Conservation (phyloP, 306 rosid genomes). For the Styphnolobium japonicum region DNA sequence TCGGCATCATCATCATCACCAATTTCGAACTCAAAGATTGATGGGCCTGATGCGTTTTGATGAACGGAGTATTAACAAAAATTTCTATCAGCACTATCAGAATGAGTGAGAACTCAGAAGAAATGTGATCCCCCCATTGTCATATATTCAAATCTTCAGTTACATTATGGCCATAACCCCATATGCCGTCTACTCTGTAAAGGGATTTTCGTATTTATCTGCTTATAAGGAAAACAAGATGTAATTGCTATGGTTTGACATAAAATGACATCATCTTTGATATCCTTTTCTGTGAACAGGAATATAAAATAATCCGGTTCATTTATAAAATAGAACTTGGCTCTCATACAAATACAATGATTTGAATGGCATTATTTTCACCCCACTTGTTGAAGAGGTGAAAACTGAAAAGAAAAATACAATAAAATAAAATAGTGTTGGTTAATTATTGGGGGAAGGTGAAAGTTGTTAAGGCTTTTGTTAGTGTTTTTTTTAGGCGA, state of each 20-base stretch:
- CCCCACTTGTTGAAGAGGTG: neutral
- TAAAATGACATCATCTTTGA: constrained; percentile 34
- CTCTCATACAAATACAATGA: neutral
- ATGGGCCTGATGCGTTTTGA: constrained; percentile 24
- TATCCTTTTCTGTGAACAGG: constrained; percentile 2
- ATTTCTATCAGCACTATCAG: constrained; percentile 19
- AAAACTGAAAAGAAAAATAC: neutral
- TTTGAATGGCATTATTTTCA: neutral
- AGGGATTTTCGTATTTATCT: constrained; percentile 35
- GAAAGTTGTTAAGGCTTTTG: neutral
- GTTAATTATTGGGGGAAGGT: constrained; percentile 28
- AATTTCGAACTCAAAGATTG: constrained; percentile 13
- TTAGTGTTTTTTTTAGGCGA: neutral
- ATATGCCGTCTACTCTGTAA: constrained; percentile 53
- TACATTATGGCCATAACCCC: constrained; percentile 52
- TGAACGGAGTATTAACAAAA: neutral
- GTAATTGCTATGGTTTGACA: constrained; percentile 35
- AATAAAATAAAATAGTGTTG: constrained; percentile 20
- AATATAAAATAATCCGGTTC: neutral
- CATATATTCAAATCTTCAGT: constrained; percentile 27
- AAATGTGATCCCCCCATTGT: constrained; percentile 26
- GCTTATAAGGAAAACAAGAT: constrained; percentile 11
- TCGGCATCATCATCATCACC: constrained; percentile 35
- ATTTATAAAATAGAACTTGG: neutral
- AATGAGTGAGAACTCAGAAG: constrained; percentile 24